phyloP scores from a whole-genome alignment of 2,329 filamentous ascomycete species.

The Talaromyces sp. region DNA sequence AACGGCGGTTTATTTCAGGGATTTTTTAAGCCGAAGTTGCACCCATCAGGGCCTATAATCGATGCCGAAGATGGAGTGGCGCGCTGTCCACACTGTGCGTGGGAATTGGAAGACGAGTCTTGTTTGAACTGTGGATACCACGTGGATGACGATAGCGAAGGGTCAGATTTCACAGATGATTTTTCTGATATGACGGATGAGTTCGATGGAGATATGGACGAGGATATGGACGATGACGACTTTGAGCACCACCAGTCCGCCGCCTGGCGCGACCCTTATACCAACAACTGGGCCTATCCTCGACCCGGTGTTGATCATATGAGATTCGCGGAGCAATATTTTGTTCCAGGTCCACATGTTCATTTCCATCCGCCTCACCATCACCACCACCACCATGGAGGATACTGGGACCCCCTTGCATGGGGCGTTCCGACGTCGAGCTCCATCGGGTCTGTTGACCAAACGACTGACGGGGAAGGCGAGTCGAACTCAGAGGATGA shows the following conservation, averaged over 20 bases:
- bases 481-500: conserved; percentile 11
- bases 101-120: conserved; percentile 55
- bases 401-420: neutral
- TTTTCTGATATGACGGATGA: conserved; percentile 40
- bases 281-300: neutral
- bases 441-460: neutral
- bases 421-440: neutral
- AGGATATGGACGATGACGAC: conserved; percentile 14
- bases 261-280: neutral
- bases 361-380: conserved; percentile 1
- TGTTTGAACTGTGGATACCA: conserved; percentile 55
- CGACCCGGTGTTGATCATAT: neutral
- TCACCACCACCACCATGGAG: conserved; percentile 7
- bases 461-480: neutral
- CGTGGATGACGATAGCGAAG: conserved; percentile 38
- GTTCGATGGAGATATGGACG: conserved; percentile 27
- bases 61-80: conserved; percentile 58
- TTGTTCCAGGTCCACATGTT: neutral
- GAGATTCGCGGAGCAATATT: neutral
- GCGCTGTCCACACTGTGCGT: conserved; percentile 58
- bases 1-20: conserved; percentile 61
- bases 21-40: conserved; percentile 41
- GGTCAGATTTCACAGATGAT: conserved; percentile 26
- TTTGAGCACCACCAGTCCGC: neutral
- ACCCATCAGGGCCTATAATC: conserved; percentile 39